Conservation (phyloP, 768 basidiomycete genomes). For the Epithele typhae region DNA sequence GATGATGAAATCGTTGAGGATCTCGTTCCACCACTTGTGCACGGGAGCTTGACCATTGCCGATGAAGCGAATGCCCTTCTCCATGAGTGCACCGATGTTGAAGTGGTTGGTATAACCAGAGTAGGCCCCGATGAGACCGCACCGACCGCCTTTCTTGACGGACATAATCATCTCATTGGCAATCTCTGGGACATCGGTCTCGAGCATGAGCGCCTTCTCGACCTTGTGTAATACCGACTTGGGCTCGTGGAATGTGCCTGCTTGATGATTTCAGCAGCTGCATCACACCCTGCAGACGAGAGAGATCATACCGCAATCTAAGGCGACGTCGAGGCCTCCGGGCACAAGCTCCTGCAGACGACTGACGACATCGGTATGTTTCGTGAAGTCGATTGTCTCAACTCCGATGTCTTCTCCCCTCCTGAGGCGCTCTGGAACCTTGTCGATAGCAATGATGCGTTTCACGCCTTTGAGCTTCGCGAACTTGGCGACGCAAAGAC, state of each 20-base stretch:
- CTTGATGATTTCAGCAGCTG: neutral
- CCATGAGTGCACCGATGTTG: slow-evolving; percentile 74
- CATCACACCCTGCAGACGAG: slow-evolving; percentile 22
- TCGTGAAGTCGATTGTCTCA: slow-evolving; percentile 56
- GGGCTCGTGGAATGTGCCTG: slow-evolving; percentile 61
- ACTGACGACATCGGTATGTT: slow-evolving; percentile 45
- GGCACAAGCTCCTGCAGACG: slow-evolving; percentile 57
- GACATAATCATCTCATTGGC: slow-evolving; percentile 46
- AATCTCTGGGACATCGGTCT: slow-evolving; percentile 71
- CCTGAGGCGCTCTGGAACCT: slow-evolving; percentile 47
- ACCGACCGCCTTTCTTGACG: slow-evolving; percentile 45
- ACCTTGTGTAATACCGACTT: slow-evolving; percentile 62
- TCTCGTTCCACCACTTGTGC: slow-evolving; percentile 69
- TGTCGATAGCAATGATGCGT: slow-evolving; percentile 70
- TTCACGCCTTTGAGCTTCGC: slow-evolving; percentile 63
- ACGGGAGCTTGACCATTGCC: slow-evolving; percentile 77
- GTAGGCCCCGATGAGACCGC: slow-evolving; percentile 68
- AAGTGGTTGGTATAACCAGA: slow-evolving; percentile 63
- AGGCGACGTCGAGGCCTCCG: slow-evolving; percentile 58
- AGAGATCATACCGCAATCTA: slow-evolving; percentile 42
- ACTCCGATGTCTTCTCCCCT: slow-evolving; percentile 41
- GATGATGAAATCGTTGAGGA: slow-evolving; percentile 59
- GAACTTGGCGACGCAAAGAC: slow-evolving; percentile 56
- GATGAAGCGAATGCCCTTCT: slow-evolving; percentile 68
- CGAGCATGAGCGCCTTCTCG: slow-evolving; percentile 67